Conservation (phyloP, 2,329 filamentous ascomycete species). For the Ophiostoma perfectum region DNA sequence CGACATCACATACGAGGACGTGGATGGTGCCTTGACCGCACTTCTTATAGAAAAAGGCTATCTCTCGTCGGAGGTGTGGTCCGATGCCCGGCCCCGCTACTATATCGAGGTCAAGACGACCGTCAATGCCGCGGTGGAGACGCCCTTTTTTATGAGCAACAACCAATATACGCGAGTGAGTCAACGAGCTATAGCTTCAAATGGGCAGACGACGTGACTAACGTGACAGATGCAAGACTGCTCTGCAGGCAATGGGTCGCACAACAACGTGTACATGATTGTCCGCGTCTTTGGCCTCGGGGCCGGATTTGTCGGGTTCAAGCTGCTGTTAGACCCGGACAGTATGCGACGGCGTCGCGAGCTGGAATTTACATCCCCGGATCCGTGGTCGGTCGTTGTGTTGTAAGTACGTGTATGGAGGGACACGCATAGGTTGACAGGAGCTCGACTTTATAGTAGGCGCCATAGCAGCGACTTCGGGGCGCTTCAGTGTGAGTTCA, state of each 20-base stretch:
- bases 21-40: conserved; percentile 32
- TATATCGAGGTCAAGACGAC: conserved; percentile 51
- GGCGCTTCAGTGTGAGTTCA: too few species aligned
- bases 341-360: conserved; percentile 10
- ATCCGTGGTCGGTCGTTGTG: conserved; percentile 11
- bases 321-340: conserved; percentile 17
- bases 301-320: not conserved
- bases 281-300: conserved; percentile 17
- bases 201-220: not conserved
- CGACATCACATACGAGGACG: conserved; percentile 44
- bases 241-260: not conserved
- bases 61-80: conserved; percentile 31
- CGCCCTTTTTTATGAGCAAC: conserved; percentile 45
- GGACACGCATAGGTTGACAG: too few species aligned
- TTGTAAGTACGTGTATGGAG: not conserved
- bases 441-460: too few species aligned
- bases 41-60: conserved; percentile 36
- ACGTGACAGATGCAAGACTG: conserved; percentile 17
- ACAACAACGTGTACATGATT: conserved; percentile 11
- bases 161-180: conserved; percentile 40
- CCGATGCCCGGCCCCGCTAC: conserved; percentile 35
- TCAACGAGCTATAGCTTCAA: not conserved
- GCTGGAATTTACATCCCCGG: conserved; percentile 11
- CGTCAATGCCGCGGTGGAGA: conserved; percentile 32
- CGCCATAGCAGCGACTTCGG: too few species aligned